These are phyloP conservation scores for Tephrocybe sp. DNA, from an alignment of 768 basidiomycete genomes.

Conservation along the genomic window DNA sequence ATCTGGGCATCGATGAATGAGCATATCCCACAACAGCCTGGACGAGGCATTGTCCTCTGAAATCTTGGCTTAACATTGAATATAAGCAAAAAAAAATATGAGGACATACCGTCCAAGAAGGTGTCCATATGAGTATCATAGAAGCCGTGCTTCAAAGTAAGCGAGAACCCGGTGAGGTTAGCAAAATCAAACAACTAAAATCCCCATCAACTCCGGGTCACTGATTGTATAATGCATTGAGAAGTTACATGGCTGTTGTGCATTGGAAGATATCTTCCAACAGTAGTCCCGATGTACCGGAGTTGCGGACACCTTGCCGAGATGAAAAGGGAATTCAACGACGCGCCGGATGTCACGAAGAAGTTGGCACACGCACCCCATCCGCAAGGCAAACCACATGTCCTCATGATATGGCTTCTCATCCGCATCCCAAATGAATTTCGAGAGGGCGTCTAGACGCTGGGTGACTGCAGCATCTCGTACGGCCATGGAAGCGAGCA, in stretches of 20 bases:
- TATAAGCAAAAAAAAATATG: background rate
- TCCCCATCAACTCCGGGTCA: slow-evolving; percentile 2
- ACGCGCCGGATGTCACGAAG: background rate
- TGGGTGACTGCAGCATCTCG: slow-evolving; percentile 45
- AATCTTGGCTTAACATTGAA: slow-evolving; percentile 1
- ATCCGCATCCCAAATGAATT: slow-evolving; percentile 73
- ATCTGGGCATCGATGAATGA: slow-evolving; percentile 60
- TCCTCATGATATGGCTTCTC: slow-evolving; percentile 66
- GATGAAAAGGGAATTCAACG: slow-evolving; percentile 3
- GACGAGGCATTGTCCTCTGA: slow-evolving; percentile 53
- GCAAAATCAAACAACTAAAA: slow-evolving; percentile 68
- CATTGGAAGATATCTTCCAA: slow-evolving; percentile 60
- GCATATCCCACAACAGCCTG: slow-evolving; percentile 68
- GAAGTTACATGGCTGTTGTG: slow-evolving; percentile 59
- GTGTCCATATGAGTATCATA: slow-evolving; percentile 60
- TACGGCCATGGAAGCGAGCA: slow-evolving; percentile 51
- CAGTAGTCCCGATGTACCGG: slow-evolving; percentile 57
- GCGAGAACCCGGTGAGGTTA: slow-evolving; percentile 59
- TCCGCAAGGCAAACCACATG: slow-evolving; percentile 76
- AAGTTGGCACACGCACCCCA: slow-evolving; percentile 44
- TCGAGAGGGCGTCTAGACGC: slow-evolving; percentile 61
- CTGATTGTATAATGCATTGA: slow-evolving; percentile 10
- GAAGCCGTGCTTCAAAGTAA: slow-evolving; percentile 61
- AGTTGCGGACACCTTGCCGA: slow-evolving; percentile 62
- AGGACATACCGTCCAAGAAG: slow-evolving; percentile 51